Conservation (phyloP, 768 basidiomycete genomes). For the Boletellus sp. region DNA sequence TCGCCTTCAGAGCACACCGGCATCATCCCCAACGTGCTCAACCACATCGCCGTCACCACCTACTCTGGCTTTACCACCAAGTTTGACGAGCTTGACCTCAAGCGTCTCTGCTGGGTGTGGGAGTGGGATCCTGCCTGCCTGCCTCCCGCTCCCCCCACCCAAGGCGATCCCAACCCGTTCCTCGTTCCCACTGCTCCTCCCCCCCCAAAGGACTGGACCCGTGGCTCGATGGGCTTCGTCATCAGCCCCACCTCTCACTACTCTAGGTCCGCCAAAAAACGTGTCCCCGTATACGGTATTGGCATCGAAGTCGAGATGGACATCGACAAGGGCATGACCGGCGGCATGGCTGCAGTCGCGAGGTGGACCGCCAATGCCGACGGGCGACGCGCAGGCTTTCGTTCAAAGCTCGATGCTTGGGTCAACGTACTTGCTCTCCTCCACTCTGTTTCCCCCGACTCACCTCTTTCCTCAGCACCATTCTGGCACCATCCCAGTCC, state of each 20-base stretch:
- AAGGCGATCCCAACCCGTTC: slow-evolving; percentile 73
- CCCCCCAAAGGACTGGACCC: slow-evolving; percentile 63
- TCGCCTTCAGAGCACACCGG: slow-evolving; percentile 76
- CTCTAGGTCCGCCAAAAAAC: slow-evolving; percentile 59
- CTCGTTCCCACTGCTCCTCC: slow-evolving; percentile 40
- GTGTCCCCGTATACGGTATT: slow-evolving; percentile 77
- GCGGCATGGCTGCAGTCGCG: slow-evolving; percentile 87
- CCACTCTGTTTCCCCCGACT: neutral
- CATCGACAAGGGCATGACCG: slow-evolving; percentile 72
- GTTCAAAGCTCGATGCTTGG: slow-evolving; percentile 63
- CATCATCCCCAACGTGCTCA: slow-evolving; percentile 72
- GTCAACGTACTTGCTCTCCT: slow-evolving; percentile 40
- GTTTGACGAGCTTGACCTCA: slow-evolving; percentile 66
- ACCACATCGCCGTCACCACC: slow-evolving; percentile 65
- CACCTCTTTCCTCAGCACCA: slow-evolving; percentile 46
- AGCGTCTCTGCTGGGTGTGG: slow-evolving; percentile 83
- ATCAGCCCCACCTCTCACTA: slow-evolving; percentile 70
- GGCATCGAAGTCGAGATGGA: slow-evolving; percentile 87
- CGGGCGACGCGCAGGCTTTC: slow-evolving; percentile 54
- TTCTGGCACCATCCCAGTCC: slow-evolving; percentile 38
- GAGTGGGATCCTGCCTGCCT: slow-evolving; percentile 69
- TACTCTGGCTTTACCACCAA: slow-evolving; percentile 64
- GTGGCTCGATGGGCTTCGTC: slow-evolving; percentile 77
- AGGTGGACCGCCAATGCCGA: slow-evolving; percentile 78
- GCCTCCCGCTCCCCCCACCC: slow-evolving; percentile 21